Base-by-base conservation (phyloP, 2,329 filamentous ascomycete species). In the Lasiodiplodia gonubiensis region DNA sequence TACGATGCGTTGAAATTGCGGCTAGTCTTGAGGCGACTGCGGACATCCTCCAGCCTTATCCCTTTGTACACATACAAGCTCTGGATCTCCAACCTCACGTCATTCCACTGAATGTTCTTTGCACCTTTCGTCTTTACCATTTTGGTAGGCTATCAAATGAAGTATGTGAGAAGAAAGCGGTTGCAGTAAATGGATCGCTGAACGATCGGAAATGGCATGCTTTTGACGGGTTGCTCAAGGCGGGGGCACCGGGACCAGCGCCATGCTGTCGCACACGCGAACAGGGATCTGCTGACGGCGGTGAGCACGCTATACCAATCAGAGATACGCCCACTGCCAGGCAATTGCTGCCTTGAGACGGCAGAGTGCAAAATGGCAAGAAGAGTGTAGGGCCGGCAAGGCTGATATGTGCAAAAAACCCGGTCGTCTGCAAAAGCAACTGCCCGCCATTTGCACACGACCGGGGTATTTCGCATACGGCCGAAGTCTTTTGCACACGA, bases 91-190 rank as follows among this genome's bases (percentile, higher is more conserved):
- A 11, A 18, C 23, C 39, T 25, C 16, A 48, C 57, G 7, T 60
- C 39, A 25, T 49, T 25, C 57, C 57, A 60, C 10, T 42, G 12
- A 25, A 60, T 48, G 16, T 42, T 33, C 7, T n/a, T 60, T 16
- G 57, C 23, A 2, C 57, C 57, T 14, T 21, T 48, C 8, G 57
- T 60, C 39, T 60, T 60, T n/a, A 46, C 57, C 57, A 60, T 60
- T 42, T 6, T 14, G 8, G 21, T 10, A 14, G 21, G 1, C 16
- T 5, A n/a, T n/a, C 1, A 39, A 48, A 14, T 7, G 14, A n/a
- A 14, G 18, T 3, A 21, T 21, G 18, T 42, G 42, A 46, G 18
- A 46, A 46, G 8, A 46, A 18, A 7, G 10, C 10, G 18, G 5
- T 7, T n/a, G 5, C 42, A 21, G 42, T 46, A 21, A 11, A 46